Evolutionary conservation across 139 green algal genomes (phyloP), one percentile per base, ranked within the genome.

Genomic region (Zygnema cylindricum): DNA sequence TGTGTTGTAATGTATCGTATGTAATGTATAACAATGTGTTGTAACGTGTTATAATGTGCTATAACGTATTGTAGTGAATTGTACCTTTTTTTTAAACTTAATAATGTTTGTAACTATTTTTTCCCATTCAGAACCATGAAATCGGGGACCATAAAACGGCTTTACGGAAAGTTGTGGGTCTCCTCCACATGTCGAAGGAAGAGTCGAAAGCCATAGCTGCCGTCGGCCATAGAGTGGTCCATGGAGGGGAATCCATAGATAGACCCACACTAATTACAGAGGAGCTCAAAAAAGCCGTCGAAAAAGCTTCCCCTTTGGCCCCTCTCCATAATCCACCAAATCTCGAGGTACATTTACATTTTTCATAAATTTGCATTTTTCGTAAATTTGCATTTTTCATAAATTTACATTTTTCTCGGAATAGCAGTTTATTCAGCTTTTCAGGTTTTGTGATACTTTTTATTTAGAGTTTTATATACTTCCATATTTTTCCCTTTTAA

Each of bases 261-360:
- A 41, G 92, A 23, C 83, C 96, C 0, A 76, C 90, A 36, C 82
- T 96, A 30, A 92, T 98, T 35, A 88, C 82, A 7, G 84, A 93
- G 21, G 36, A 83, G 0, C 91, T 95, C 7, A 86, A 94, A 3
- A 69, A 43, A 23, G 92, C 88, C 11, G 96, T 98, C 71, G 25
- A 94, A 63, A 40, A 94, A 21, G 95, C 94, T 2, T 83, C 86
- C 0, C 75, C 91, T 2, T 92, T 98, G 54, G 96, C 96, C 3
- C 96, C 96, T 0, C 91, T 98, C 40, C 96, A 98, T 93, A 98
- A 98, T 92, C 95, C 95, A 1, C 76, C 78, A 2, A 90, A 93
- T 40, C 73, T 93, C 33, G 21, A 89, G 89, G 89, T 92, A 86
- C 11, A 32, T 43, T 1, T 82, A 7, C 38, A 32, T 76, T 40